Percentiles rank a stretch among this genome's conserved stretches.
Conservation (phyloP, 2,329 filamentous ascomycete genomes). For the Neofusicoccum cordaticola region DNA sequence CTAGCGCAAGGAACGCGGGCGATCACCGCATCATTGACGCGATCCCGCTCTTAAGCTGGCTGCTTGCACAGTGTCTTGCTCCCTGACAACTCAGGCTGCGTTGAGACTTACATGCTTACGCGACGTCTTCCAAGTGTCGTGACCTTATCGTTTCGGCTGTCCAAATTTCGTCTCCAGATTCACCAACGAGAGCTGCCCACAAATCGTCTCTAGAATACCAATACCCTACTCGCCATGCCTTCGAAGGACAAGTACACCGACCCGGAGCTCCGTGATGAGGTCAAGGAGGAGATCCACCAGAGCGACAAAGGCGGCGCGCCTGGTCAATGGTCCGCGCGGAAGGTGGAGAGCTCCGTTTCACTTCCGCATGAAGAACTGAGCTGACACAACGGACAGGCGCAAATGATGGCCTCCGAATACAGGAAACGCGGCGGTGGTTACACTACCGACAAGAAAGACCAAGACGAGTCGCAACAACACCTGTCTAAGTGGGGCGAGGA, state of each 20-base stretch:
- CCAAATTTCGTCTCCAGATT: not conserved
- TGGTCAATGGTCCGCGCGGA: constrained; percentile 50
- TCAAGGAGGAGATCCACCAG: constrained; percentile 47
- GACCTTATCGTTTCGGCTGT: not conserved
- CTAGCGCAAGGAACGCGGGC: not conserved
- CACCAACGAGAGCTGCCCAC: not conserved
- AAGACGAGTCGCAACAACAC: constrained; percentile 45
- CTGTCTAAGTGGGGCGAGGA: constrained; percentile 48
- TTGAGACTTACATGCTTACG: not conserved
- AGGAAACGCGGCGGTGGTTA: constrained; percentile 49
- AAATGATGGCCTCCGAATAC: constrained; percentile 48
- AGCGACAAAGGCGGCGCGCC: constrained; percentile 48
- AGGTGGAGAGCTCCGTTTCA: constrained; percentile 28
- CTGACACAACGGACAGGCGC: constrained; percentile 30
- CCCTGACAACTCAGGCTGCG: not conserved
- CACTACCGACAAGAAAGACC: constrained; percentile 44
- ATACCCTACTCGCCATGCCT: constrained; percentile 33
- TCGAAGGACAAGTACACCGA: constrained; percentile 49
- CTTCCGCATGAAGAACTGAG: not conserved
- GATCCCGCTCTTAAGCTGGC: not conserved
- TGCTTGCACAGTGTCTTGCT: not conserved
- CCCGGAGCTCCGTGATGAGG: constrained; percentile 44
- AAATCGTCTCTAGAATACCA: not conserved
- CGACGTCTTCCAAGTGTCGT: not conserved
- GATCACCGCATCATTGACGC: not conserved